A percentile compares a stretch with the other conserved stretches of the same genome.
These are phyloP conservation scores for Deuterostichococcus epilithicus DNA, from an alignment of 139 green algal genomes.

Conservation along the genomic window DNA sequence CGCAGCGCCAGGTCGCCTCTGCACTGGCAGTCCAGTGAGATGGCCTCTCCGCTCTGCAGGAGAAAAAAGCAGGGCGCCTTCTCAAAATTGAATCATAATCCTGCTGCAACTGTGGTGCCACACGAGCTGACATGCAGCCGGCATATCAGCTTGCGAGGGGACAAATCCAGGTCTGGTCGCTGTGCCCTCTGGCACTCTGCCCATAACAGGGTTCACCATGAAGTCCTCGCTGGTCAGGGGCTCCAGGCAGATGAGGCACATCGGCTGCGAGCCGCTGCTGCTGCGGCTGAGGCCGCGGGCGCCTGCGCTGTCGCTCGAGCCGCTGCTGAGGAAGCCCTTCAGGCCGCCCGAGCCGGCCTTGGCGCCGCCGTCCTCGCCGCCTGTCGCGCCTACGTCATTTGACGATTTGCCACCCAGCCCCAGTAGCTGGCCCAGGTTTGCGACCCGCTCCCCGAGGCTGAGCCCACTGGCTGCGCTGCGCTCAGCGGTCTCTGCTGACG, in stretches of 20 bases:
- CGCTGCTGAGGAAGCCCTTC: neutral
- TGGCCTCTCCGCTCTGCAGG: slow-evolving; percentile 65
- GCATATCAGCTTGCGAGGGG: too few relatives aligned
- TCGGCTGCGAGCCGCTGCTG: slow-evolving; percentile 1
- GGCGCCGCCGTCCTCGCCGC: too few relatives aligned
- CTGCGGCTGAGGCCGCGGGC: neutral
- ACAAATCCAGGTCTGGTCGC: too few relatives aligned
- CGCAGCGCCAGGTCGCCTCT: slow-evolving; percentile 75
- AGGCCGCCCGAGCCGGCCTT: neutral
- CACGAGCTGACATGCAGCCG: neutral
- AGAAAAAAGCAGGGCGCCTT: slow-evolving; percentile 7
- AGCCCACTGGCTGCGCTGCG: neutral
- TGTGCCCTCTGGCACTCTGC: too few relatives aligned
- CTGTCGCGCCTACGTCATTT: neutral
- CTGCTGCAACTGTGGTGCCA: neutral
- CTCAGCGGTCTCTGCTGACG: neutral
- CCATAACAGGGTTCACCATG: slow-evolving; percentile 4
- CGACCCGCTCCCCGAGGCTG: neutral
- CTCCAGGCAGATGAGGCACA: slow-evolving; percentile 83
- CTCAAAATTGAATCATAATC: neutral
- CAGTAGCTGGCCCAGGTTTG: neutral
- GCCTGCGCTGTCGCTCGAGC: neutral
- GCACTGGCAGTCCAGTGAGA: slow-evolving; percentile 69
- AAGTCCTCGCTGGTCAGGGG: slow-evolving; percentile 54
- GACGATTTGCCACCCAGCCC: neutral